Conservation (phyloP, 2,329 filamentous ascomycete genomes). For the Plectosphaerella sp. region DNA sequence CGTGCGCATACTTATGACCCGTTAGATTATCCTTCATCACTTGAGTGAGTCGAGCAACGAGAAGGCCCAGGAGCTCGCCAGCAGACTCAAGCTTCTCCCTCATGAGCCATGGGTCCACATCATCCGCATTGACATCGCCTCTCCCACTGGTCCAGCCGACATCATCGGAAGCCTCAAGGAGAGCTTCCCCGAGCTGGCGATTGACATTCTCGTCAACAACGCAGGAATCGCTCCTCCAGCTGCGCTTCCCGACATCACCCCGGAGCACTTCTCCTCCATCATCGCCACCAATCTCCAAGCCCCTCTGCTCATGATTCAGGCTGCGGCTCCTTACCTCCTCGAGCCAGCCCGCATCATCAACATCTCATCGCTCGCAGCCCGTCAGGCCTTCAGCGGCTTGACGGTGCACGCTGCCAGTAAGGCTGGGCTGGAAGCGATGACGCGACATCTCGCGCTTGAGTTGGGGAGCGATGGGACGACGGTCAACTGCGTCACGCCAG, state of each 20-base stretch:
- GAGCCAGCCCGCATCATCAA: slow-evolving; percentile 4
- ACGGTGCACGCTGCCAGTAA: slow-evolving; percentile 4
- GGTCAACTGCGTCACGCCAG: slow-evolving; percentile 3
- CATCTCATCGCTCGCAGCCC: slow-evolving; percentile 5
- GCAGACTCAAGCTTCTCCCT: not conserved
- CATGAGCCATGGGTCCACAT: not conserved
- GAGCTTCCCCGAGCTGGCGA: not conserved
- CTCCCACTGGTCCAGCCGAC: not conserved
- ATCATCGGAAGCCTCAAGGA: not conserved
- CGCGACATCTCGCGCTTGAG: slow-evolving; percentile 2
- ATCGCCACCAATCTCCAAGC: slow-evolving; percentile 3
- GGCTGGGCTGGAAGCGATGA: slow-evolving; percentile 4
- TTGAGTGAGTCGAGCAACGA: not conserved
- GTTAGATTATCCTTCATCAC: not conserved
- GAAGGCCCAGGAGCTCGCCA: not conserved
- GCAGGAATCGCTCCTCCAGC: slow-evolving; percentile 2
- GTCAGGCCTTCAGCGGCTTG: not conserved
- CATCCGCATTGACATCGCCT: not conserved
- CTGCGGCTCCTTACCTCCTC: slow-evolving; percentile 1
- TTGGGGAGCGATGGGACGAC: slow-evolving; percentile 4
- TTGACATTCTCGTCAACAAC: slow-evolving; percentile 9
- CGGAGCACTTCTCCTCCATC: not conserved
- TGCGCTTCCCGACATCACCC: not conserved
- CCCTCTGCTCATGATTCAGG: slow-evolving; percentile 4
- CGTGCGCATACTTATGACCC: not conserved